Base-by-base conservation (phyloP, 2,329 filamentous ascomycete genomes). In the Apiospora arundinis region DNA sequence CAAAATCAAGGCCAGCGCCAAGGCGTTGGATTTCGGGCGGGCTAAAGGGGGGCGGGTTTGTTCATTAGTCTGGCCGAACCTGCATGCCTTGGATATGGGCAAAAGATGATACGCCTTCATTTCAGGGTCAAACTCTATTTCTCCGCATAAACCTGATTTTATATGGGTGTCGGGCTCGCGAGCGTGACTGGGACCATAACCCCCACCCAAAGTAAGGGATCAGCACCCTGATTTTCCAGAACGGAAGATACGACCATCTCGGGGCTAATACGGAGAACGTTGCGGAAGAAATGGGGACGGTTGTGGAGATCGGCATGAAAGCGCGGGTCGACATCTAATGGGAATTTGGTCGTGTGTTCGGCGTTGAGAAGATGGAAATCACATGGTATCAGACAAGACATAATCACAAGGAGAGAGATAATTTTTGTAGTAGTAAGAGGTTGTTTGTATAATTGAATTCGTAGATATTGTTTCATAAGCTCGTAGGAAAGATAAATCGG, bases 111-210 rank as follows among this genome's bases (percentile, higher is more conserved):
- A 63, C 56, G 32, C 37, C 18, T 40, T 63, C 56, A 63, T 40
- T 63, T 63, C 52, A 23, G 28, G 56, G 21, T 63, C 32, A 63
- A 63, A 63, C 56, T 40, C 37, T 63, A 63, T 63, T 63, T 63
- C 56, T 63, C 56, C 56, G 56, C 56, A 63, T 63, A 63, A 63
- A 63, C 56, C 56, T 63, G 56, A 63, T 63, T 63, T 40, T 40
- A 37, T 40, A 40, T 63, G 56, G 56, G 16, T 32, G 52, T 37
- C 25, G 28, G 28, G 25, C 18, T 18, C 16, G 32, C 56, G 18
- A 23, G 5, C 28, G 56, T 40, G 56, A 63, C 56, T 40, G 32
- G 56, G 18, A n/a, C 1, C 12, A 40, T 63, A 63, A n/a, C n/a
- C n/a, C 9, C 32, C 56, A 40, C 56, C 11, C 21, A 6, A 12